Percentiles rank a stretch among this genome's conserved stretches.
Evolutionary conservation across 805 yeast species (phyloP).

Genomic region (Metschnikowia anglica): DNA sequence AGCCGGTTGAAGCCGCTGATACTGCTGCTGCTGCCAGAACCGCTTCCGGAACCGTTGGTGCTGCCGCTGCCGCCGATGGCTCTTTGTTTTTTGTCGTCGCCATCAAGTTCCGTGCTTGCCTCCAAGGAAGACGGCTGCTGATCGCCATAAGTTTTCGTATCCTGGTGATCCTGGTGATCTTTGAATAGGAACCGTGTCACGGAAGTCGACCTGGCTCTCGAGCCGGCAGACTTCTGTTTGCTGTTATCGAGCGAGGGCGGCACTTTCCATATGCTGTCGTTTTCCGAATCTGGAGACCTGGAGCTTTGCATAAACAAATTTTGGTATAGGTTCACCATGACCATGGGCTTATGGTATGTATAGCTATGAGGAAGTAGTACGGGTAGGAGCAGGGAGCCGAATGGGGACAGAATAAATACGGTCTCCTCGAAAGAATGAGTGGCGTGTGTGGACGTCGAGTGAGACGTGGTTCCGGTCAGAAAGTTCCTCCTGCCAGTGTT

Average conservation of each 20-base stretch:
- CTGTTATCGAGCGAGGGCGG: conserved; percentile 13
- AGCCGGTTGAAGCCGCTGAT: conserved; percentile 1
- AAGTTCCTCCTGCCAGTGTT: no score
- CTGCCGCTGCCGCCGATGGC: not conserved
- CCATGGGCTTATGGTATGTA: not conserved
- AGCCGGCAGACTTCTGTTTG: conserved; percentile 12
- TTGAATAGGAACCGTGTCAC: conserved; percentile 28
- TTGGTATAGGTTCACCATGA: conserved; percentile 23
- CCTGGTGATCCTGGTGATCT: conserved; percentile 17
- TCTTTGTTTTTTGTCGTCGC: conserved; percentile 1
- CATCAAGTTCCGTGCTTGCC: conserved; percentile 1
- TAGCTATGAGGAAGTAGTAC: not conserved
- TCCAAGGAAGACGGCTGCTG: not conserved
- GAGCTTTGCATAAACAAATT: conserved; percentile 17
- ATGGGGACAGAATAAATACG: no score
- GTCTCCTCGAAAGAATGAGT: no score
- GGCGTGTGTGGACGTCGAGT: no score
- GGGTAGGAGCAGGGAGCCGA: no score
- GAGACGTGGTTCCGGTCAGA: no score
- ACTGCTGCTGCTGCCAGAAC: not conserved
- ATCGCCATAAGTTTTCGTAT: not conserved
- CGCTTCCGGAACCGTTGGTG: not conserved
- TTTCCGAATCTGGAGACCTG: conserved; percentile 13
- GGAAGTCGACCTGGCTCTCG: conserved; percentile 28
- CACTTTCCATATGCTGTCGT: conserved; percentile 20